Conservation (phyloP, 352 stramenopile species). For the Pythium plurisporium region DNA sequence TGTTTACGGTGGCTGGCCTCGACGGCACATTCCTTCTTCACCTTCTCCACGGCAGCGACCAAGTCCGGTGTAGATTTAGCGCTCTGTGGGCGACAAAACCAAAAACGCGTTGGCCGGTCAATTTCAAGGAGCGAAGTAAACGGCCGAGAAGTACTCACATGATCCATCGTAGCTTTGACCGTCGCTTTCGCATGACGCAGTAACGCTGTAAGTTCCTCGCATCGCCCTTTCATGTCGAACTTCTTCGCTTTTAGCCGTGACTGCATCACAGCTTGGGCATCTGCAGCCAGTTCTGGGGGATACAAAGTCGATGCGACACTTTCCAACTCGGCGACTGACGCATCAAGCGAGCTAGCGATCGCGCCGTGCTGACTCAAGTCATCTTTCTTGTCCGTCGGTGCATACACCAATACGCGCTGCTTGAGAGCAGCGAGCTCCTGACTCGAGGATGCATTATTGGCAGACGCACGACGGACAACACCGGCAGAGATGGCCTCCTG, state of each 20-base stretch:
- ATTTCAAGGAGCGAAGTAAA: background rate
- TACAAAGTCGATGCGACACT: constrained; percentile 17
- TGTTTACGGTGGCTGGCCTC: constrained; percentile 1
- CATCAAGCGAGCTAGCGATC: background rate
- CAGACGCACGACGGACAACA: constrained; percentile 11
- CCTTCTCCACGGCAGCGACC: background rate
- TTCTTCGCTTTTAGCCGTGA: constrained; percentile 63
- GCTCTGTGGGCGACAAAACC: background rate
- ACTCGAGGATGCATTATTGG: constrained; percentile 6
- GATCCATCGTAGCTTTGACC: constrained; percentile 38
- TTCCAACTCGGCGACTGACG: background rate
- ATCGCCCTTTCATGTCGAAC: constrained; percentile 50
- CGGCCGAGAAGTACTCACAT: background rate
- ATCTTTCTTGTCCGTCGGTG: background rate
- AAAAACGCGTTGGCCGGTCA: background rate
- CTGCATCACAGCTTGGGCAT: constrained; percentile 51
- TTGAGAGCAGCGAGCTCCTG: background rate
- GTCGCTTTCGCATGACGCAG: constrained; percentile 51
- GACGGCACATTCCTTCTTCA: background rate
- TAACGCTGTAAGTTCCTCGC: constrained; percentile 53
- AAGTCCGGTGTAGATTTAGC: background rate
- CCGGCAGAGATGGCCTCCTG: constrained; percentile 2
- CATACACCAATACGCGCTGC: background rate
- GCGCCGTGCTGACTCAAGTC: constrained; percentile 12
- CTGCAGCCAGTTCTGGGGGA: constrained; percentile 25